Evolutionary conservation across 2,329 filamentous ascomycete species (phyloP).

Genomic region (Talaromyces pinophilus): DNA sequence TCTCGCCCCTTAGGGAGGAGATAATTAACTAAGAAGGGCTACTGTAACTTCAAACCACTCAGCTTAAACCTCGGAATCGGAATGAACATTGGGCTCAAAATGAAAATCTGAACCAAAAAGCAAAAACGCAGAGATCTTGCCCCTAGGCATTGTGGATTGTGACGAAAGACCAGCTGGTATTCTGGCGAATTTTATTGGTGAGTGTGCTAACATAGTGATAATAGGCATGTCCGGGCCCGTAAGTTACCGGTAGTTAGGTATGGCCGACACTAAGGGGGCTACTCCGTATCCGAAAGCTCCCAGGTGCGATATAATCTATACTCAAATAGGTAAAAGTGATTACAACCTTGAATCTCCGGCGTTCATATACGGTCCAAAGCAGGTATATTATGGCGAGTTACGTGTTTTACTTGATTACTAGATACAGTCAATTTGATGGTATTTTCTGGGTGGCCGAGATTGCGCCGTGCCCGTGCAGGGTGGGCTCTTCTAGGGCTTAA

Average conservation of each 20-base stretch:
- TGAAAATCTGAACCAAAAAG: neutral
- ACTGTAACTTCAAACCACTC: neutral
- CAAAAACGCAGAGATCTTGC: neutral
- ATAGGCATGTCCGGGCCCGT: neutral
- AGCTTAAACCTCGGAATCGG: neutral
- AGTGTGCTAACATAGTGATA: neutral
- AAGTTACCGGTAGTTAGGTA: neutral
- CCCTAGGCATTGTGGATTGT: neutral
- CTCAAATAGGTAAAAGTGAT: neutral
- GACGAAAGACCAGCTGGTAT: neutral
- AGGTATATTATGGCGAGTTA: too few species aligned
- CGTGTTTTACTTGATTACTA: neutral
- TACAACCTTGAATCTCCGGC: neutral
- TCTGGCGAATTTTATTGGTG: neutral
- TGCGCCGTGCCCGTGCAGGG: neutral
- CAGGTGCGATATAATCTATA: neutral
- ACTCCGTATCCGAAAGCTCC: neutral
- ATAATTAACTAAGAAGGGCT: neutral
- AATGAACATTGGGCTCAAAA: neutral
- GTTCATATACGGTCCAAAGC: too few species aligned
- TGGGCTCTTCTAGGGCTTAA: neutral
- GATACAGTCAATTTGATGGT: neutral
- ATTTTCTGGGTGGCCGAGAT: neutral
- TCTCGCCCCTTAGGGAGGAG: neutral
- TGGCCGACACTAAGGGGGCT: neutral